A percentile compares a stretch with the other conserved stretches of the same genome.
phyloP scores from a whole-genome alignment of 2,329 filamentous ascomycete species.

The Alternaria sp. region DNA sequence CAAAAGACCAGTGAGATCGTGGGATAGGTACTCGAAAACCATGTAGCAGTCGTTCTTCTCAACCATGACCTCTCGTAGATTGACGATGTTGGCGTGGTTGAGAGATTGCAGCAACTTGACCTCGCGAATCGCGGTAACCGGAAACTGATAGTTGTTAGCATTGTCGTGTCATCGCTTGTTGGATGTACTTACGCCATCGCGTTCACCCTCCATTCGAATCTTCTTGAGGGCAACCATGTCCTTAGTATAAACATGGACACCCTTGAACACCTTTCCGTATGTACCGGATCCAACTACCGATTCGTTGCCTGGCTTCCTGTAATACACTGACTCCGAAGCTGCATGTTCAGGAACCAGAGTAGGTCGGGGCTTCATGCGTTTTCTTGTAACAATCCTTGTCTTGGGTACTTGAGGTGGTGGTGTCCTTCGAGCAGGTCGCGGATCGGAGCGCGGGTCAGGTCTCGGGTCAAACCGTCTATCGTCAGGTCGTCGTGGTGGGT shows the following conservation, averaged over 20 bases:
- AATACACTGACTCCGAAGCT: slow-evolving; percentile 88
- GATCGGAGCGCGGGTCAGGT: slow-evolving; percentile 37
- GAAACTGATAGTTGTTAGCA: slow-evolving; percentile 64
- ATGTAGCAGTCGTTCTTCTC: slow-evolving; percentile 99
- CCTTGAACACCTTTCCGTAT: slow-evolving; percentile 95
- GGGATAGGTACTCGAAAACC: slow-evolving; percentile 98
- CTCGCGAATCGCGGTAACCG: slow-evolving; percentile 88
- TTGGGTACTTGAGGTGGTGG: slow-evolving; percentile 53
- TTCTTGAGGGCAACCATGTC: slow-evolving; percentile 85
- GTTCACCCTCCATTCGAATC: slow-evolving; percentile 92
- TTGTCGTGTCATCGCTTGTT: not conserved
- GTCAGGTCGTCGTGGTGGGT: slow-evolving; percentile 39
- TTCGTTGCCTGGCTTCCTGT: slow-evolving; percentile 94
- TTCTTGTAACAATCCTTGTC: slow-evolving; percentile 71
- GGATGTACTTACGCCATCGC: slow-evolving; percentile 69
- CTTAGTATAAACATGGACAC: slow-evolving; percentile 89
- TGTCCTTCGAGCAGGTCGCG: slow-evolving; percentile 45
- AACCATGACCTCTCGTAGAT: slow-evolving; percentile 92
- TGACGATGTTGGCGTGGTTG: slow-evolving; percentile 82
- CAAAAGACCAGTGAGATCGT: slow-evolving; percentile 92
- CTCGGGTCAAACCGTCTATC: slow-evolving; percentile 33
- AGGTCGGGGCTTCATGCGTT: slow-evolving; percentile 75
- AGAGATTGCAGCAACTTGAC: slow-evolving; percentile 92
- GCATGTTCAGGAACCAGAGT: slow-evolving; percentile 76
- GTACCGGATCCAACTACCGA: slow-evolving; percentile 96